Conservation (phyloP, 768 basidiomycete genomes). For the Hydnum rufescens region DNA sequence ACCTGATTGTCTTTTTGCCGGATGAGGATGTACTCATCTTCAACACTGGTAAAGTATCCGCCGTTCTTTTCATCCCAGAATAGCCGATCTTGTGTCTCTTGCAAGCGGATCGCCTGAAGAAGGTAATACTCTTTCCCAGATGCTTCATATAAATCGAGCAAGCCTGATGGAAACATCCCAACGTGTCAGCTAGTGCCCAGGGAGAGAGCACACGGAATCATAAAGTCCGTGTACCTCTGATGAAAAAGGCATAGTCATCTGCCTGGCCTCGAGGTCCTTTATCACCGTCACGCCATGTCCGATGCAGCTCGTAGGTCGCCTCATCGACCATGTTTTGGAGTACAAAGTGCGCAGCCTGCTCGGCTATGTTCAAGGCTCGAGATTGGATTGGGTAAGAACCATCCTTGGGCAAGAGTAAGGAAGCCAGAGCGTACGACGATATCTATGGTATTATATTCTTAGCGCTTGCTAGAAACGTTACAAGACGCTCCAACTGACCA, state of each 20-base stretch:
- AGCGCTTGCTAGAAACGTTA: background rate
- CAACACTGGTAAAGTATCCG: constrained; percentile 23
- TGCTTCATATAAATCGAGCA: constrained; percentile 23
- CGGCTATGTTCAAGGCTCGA: background rate
- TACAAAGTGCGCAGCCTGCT: background rate
- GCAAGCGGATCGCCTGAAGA: constrained; percentile 19
- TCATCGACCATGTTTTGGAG: constrained; percentile 13
- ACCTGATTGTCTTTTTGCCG: constrained; percentile 24
- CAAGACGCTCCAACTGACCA: constrained; percentile 15
- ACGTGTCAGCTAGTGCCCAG: background rate
- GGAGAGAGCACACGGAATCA: background rate
- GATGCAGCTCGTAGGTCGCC: constrained; percentile 13
- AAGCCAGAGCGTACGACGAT: background rate
- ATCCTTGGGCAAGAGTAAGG: background rate
- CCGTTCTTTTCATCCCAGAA: constrained; percentile 23
- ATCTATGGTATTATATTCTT: background rate
- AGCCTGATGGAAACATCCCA: constrained; percentile 11
- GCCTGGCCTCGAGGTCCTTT: constrained; percentile 20
- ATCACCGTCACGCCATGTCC: constrained; percentile 21
- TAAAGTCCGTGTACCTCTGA: no score
- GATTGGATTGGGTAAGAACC: background rate
- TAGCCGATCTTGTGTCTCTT: constrained; percentile 22
- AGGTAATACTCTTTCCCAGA: constrained; percentile 19
- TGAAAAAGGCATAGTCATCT: constrained; percentile 26
- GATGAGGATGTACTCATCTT: constrained; percentile 20